Evolutionary conservation across 2,329 filamentous ascomycete genomes (phyloP).

Genomic region (Penicillium sp.): DNA sequence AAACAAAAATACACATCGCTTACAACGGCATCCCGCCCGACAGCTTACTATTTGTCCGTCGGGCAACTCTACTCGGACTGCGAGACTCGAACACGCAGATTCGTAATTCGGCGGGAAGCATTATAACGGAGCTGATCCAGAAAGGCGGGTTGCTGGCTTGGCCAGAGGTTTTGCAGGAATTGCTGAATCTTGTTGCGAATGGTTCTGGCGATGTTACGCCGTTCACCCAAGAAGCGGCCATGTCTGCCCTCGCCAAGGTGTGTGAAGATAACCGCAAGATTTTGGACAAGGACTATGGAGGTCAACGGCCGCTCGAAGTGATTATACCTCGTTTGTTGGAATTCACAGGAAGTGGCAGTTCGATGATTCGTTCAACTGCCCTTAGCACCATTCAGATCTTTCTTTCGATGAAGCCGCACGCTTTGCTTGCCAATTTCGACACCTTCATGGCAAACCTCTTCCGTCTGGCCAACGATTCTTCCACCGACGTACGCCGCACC

Average conservation of each 20-base stretch:
- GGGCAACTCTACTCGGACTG: conserved; percentile 71
- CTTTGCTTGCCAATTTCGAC: conserved; percentile 76
- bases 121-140: conserved; percentile 86
- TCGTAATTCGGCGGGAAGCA: conserved; percentile 82
- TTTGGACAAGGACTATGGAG: conserved; percentile 81
- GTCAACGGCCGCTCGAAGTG: conserved; percentile 80
- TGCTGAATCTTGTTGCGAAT: conserved; percentile 75
- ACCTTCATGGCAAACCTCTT: conserved; percentile 79
- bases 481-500: conserved; percentile 79
- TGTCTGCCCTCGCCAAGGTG: conserved; percentile 89
- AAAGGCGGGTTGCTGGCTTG: conserved; percentile 82
- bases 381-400: conserved; percentile 88
- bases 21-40: conserved; percentile 72
- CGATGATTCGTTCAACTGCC: conserved; percentile 75
- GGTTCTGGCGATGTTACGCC: conserved; percentile 61
- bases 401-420: conserved; percentile 76
- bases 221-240: conserved; percentile 84
- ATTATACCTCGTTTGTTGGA: conserved; percentile 88
- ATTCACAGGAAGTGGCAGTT: conserved; percentile 70
- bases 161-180: conserved; percentile 82
- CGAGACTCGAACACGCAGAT: conserved; percentile 80
- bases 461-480: conserved; percentile 69
- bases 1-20: conserved; percentile 78
- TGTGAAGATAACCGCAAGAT: conserved; percentile 92
- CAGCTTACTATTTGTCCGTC: conserved; percentile 73